A percentile compares a stretch with the other conserved stretches of the same genome.
Conservation (phyloP, 495 filamentous ascomycete species). For the Friedmanniomyces simplex region DNA sequence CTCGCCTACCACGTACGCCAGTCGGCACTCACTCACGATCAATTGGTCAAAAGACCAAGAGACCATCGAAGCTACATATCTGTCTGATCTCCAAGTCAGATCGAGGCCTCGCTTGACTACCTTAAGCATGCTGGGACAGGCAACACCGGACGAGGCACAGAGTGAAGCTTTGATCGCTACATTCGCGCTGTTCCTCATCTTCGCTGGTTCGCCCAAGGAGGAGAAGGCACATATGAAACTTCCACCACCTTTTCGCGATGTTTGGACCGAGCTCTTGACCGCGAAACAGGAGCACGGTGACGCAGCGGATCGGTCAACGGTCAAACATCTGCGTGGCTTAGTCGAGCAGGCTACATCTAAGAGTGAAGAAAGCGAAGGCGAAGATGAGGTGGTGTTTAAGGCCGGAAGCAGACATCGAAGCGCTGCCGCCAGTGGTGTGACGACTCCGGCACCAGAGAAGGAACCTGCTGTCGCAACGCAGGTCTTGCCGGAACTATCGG, state of each 20-base stretch:
- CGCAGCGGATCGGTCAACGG: conserved; percentile 51
- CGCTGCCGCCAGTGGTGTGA: conserved; percentile 33
- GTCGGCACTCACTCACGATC: conserved; percentile 62
- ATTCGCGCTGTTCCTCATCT: conserved; percentile 67
- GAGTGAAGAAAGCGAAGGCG: conserved; percentile 47
- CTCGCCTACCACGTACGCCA: conserved; percentile 61
- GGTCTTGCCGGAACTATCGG: conserved; percentile 35
- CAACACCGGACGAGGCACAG: conserved; percentile 67
- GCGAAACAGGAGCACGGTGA: conserved; percentile 58
- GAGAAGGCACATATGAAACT: conserved; percentile 74
- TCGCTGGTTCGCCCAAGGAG: conserved; percentile 64
- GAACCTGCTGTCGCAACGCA: conserved; percentile 13
- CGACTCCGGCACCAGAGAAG: conserved; percentile 24
- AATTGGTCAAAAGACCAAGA: conserved; percentile 74
- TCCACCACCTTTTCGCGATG: conserved; percentile 68
- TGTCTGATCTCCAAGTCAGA: conserved; percentile 35
- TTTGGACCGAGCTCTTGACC: conserved; percentile 70
- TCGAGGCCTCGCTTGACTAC: conserved; percentile 37
- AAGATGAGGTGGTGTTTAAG: conserved; percentile 65
- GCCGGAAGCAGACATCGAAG: conserved; percentile 56
- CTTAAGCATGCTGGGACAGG: conserved; percentile 63
- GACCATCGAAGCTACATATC: conserved; percentile 31
- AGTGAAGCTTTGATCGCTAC: conserved; percentile 82
- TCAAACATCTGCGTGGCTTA: conserved; percentile 52
- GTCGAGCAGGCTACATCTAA: conserved; percentile 44